Base-by-base conservation (phyloP, 2,329 filamentous ascomycete genomes). In the Thelonectria discophora region DNA sequence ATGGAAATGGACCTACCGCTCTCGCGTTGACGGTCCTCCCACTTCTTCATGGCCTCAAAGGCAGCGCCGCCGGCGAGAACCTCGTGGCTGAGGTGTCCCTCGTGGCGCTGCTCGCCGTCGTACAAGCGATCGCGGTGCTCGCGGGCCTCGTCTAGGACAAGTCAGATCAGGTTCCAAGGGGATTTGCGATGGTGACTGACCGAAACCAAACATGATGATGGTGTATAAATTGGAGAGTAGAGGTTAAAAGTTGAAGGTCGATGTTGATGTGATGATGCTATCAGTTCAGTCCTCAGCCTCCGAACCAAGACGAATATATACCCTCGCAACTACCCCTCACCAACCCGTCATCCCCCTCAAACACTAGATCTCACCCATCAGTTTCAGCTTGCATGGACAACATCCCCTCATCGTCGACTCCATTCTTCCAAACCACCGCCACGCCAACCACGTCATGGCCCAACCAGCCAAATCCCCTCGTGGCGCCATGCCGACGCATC, bases 31-130 rank as follows among this genome's bases (percentile, higher is more conserved):
- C 86, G 82, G 77, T 93, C 88, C 79, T 94, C 91, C 72, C 88
- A 94, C 20, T 88, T 81, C 83, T 93, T 93, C 85, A 94, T 90
- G 71, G 88, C 92, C 66, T 87, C 89, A 74, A 94, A 94, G 64
- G 89, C 87, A 60, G 91, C 91, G 59, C 88, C 92, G 65, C 90
- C 90, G 67, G 88, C 91, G 58, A 94, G 75, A 47, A 92, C 74
- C 80, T 95, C 91, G 79, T 94, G 91, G 69, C 85, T 85, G 73
- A 91, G 79, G 73, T 85, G 85, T 70, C 84, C 81, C 78, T 91
- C 79, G 79, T 91, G 82, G 13, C 46, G 55, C 8, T 18, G 6
- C 55, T 77, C 63, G 55, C 73, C 74, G 43, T 77, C 69, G 72
- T 84, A 79, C 63, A 80, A 70, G 67, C 81, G 68, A 62, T 84